A percentile compares a stretch with the other conserved stretches of the same genome.
phyloP scores from a whole-genome alignment of 2,329 filamentous ascomycete genomes.

The Botryosphaeria dothidea region DNA sequence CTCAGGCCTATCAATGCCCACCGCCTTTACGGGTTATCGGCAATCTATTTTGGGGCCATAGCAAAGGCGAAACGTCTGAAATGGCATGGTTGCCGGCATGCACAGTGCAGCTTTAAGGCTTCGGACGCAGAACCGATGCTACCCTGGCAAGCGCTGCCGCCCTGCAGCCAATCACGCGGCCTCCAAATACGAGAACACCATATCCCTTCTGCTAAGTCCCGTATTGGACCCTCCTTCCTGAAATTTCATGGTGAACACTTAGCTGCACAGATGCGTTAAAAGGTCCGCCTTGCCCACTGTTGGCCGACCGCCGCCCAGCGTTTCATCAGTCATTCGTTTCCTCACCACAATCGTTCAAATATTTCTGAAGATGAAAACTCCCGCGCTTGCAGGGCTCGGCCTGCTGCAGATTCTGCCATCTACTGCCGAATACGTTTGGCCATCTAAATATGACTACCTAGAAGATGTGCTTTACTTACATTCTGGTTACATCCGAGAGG shows the following conservation, averaged over 20 bases:
- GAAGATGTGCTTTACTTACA: slow-evolving; percentile 13
- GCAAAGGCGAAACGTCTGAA: background rate
- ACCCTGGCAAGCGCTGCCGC: background rate
- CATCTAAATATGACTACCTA: slow-evolving; percentile 7
- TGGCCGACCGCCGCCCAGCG: background rate
- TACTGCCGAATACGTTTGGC: slow-evolving; percentile 15
- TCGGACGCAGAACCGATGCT: background rate
- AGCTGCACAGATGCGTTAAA: background rate
- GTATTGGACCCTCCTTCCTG: slow-evolving; percentile 4
- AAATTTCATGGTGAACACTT: background rate
- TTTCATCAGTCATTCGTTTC: background rate
- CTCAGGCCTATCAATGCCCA: too few species aligned
- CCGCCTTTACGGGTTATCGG: background rate
- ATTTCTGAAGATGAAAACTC: slow-evolving; percentile 3
- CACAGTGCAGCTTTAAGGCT: background rate
- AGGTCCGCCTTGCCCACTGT: background rate
- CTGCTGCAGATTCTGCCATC: background rate
- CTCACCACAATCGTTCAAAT: background rate
- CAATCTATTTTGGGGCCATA: background rate
- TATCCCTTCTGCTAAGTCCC: background rate
- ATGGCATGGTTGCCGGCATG: background rate
- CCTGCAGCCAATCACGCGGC: background rate
- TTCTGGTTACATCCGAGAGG: background rate
- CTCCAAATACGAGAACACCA: background rate
- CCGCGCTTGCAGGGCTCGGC: background rate